Evolutionary conservation across 495 filamentous ascomycete species (phyloP).

Genomic region (Lophium mytilinum): DNA sequence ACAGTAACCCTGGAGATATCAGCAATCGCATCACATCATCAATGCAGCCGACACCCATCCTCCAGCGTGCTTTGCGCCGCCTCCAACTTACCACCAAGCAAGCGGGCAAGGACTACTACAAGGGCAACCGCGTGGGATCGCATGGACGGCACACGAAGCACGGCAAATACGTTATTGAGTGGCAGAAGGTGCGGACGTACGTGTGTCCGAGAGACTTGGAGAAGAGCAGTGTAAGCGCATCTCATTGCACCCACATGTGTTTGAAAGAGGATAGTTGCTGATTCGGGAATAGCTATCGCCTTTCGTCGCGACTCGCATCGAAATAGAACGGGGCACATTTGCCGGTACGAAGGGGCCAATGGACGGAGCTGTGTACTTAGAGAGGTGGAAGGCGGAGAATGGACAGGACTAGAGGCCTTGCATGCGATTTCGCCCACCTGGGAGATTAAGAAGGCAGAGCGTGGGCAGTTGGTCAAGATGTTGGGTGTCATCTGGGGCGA

Average conservation of each 20-base stretch:
- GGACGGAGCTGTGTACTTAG: conserved; percentile 43
- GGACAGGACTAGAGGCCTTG: conserved; percentile 27
- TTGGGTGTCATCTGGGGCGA: too few relatives aligned
- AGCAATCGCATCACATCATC: conserved; percentile 29
- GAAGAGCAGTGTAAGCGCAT: conserved; percentile 57
- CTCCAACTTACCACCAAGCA: conserved; percentile 81
- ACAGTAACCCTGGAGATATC: background rate
- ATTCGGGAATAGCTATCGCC: conserved; percentile 61
- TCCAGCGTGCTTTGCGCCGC: conserved; percentile 59
- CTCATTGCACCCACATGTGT: too few relatives aligned
- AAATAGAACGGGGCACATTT: conserved; percentile 40
- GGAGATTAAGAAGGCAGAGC: too few relatives aligned
- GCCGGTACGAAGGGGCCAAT: conserved; percentile 22
- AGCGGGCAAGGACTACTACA: conserved; percentile 90
- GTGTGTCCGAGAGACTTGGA: conserved; percentile 61
- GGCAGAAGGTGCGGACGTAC: conserved; percentile 82
- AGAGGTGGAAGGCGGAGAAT: conserved; percentile 63
- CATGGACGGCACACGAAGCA: conserved; percentile 81
- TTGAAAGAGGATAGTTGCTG: background rate
- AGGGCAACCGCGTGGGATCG: conserved; percentile 79
- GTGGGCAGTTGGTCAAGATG: too few relatives aligned
- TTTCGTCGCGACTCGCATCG: conserved; percentile 66
- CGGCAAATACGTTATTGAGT: conserved; percentile 78
- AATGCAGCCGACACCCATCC: conserved; percentile 62
- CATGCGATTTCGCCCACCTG: too few relatives aligned